Conservation (phyloP, 805 yeast genomes). For the Yamadazyma phyllophila region DNA sequence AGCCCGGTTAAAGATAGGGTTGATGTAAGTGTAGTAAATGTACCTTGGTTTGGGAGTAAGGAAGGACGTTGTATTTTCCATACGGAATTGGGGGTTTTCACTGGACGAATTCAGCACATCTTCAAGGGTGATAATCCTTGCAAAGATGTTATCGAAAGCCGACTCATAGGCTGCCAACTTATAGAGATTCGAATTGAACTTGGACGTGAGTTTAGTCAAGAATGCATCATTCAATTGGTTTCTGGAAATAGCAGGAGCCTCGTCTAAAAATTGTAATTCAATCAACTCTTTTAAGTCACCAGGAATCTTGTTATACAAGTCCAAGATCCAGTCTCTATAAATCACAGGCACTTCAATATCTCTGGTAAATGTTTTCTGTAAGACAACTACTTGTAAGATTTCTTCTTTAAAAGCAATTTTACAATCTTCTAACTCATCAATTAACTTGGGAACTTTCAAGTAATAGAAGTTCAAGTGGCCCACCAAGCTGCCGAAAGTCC, state of each 20-base stretch:
- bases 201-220: constrained; percentile 50
- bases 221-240: constrained; percentile 39
- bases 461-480: constrained; percentile 40
- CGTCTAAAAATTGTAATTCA: constrained; percentile 24
- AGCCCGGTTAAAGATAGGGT: constrained; percentile 47
- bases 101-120: constrained; percentile 50
- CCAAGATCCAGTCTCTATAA: constrained; percentile 66
- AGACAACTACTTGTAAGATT: constrained; percentile 54
- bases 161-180: constrained; percentile 53
- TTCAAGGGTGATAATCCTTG: constrained; percentile 51
- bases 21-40: constrained; percentile 37
- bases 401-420: constrained; percentile 61
- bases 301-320: constrained; percentile 48
- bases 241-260: constrained; percentile 21
- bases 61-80: constrained; percentile 18
- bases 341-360: constrained; percentile 26
- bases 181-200: constrained; percentile 51
- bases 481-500: constrained; percentile 33
- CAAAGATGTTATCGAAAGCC: constrained; percentile 52
- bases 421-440: constrained; percentile 64
- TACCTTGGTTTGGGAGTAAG: constrained; percentile 42
- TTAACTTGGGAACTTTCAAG: constrained; percentile 51
- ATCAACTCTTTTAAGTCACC: constrained; percentile 30
- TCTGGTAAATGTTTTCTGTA: constrained; percentile 44
- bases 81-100: constrained; percentile 22